phyloP scores from a whole-genome alignment of 23 red algal species.

The Chondrus crispus region DNA sequence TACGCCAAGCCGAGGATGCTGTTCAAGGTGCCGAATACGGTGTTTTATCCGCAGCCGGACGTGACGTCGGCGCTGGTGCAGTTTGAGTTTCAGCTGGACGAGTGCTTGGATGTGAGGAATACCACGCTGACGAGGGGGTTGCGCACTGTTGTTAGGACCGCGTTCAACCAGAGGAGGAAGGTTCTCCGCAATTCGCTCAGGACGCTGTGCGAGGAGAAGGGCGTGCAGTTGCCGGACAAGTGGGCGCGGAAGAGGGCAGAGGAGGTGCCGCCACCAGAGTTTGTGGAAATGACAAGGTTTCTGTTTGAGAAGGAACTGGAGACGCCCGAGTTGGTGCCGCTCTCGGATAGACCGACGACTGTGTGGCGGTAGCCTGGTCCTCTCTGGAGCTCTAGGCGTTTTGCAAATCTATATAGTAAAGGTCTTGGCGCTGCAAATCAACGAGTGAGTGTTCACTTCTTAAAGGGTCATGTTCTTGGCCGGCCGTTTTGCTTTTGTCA shows the following conservation, averaged over 20 bases:
- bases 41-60: conserved; percentile 73
- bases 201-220: background rate
- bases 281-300: conserved; percentile 64
- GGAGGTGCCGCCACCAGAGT: conserved; percentile 77
- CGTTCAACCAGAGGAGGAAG: conserved; percentile 90
- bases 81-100: conserved; percentile 42
- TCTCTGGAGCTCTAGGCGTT: too few species aligned
- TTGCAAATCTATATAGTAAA: too few species aligned
- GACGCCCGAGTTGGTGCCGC: background rate
- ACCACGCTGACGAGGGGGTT: conserved; percentile 15
- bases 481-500: too few species aligned
- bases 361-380: conserved; percentile 43
- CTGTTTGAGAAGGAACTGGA: conserved; percentile 41
- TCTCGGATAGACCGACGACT: background rate
- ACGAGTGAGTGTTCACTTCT: too few species aligned
- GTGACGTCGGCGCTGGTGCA: conserved; percentile 84
- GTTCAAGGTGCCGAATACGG: conserved; percentile 68
- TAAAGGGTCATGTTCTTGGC: too few species aligned
- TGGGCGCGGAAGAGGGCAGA: conserved; percentile 68
- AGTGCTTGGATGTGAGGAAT: conserved; percentile 18
- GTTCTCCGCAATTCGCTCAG: conserved; percentile 75
- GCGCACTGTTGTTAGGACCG: conserved; percentile 53
- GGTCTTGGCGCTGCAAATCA: too few species aligned
- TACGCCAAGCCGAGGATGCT: conserved; percentile 63
- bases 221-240: conserved; percentile 32